These are phyloP conservation scores for Hypocreales sp. DNA, from an alignment of 2,329 filamentous ascomycete species.

Conservation along the genomic window DNA sequence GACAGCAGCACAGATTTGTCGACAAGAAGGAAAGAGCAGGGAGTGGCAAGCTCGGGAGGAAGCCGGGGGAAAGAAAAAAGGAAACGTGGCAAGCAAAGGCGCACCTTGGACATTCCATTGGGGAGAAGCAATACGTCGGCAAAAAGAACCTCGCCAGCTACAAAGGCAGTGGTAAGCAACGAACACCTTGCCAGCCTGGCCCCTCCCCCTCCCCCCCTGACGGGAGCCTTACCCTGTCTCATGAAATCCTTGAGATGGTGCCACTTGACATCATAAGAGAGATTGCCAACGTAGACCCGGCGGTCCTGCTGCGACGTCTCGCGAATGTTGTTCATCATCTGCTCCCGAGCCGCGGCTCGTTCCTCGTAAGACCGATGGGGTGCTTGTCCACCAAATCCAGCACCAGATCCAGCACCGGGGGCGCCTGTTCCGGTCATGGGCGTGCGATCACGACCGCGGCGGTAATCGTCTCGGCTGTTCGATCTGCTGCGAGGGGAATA, in stretches of 20 bases:
- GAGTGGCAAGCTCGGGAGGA: too few species aligned
- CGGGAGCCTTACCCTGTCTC: constrained; percentile 71
- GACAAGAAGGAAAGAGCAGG: too few species aligned
- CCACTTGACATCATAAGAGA: constrained; percentile 99
- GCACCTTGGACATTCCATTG: constrained; percentile 99
- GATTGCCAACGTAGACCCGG: constrained; percentile 96
- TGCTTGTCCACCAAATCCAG: constrained; percentile 42
- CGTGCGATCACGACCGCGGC: constrained; percentile 60
- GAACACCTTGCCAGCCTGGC: too few species aligned
- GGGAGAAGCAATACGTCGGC: constrained; percentile 98
- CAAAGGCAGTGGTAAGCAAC: too few species aligned
- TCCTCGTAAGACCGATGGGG: constrained; percentile 73
- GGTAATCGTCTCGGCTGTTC: constrained; percentile 59
- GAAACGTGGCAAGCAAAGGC: too few species aligned
- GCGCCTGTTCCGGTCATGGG: constrained; percentile 69
- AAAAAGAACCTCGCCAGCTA: constrained; percentile 98
- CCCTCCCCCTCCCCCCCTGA: too few species aligned
- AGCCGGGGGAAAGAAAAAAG: too few species aligned
- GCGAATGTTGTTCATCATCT: constrained; percentile 90
- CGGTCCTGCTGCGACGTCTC: constrained; percentile 97
- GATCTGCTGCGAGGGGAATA: constrained; percentile 70
- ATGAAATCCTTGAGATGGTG: constrained; percentile 99
- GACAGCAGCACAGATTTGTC: too few species aligned
- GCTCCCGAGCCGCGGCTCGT: constrained; percentile 67
- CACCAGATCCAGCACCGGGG: constrained; percentile 53